Evolutionary conservation across 1,284 basidiomycete genomes (phyloP), one percentile per base, ranked within the genome.

Genomic region (Sanghuangporus baumii): DNA sequence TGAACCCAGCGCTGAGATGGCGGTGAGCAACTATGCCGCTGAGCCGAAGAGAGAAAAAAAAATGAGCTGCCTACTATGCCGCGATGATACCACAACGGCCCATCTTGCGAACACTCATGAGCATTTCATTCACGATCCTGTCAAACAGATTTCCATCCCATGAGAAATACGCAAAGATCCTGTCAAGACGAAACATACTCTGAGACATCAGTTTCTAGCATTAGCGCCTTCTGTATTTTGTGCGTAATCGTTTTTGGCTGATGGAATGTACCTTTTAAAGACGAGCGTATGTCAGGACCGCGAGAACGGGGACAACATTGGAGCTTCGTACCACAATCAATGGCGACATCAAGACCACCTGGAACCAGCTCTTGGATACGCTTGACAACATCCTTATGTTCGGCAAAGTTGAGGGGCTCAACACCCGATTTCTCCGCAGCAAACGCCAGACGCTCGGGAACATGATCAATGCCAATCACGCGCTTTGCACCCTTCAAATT

Each of bases 171-270:
- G 50, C 8, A n/a, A 46, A 46, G 43, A 14, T 12, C 6, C 3
- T 51, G 5, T 5, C 18, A 18, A 16, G 20, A 34, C 31, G 9
- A 26, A 34, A 11, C 50, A 7, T 51, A 51, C 50, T 93, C 90
- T 2, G 83, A 78, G 0, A 85, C 83, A 69, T 93, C 90, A 0
- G 88, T 93, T 75, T 93, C 89, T 41, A 92, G 79, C 80, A 87
- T 85, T 46, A 90, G 74, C 11, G 82, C 69, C 73, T 88, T 88
- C 74, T 90, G 84, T 43, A 86, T 77, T 70, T 87, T 88, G 76
- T 91, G 89, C 5, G 78, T 65, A 37, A 82, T 65, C 0, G 79
- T 77, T 74, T 89, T 88, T n/a, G 86, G 86, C 67, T 88, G 81
- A 70, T 89, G 87, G 79, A 88, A 89, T 1, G 85, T 84, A 14